Base-by-base conservation (phyloP, 228 moss, liverwort and hornwort species). In the Sphagnum fallax region DNA sequence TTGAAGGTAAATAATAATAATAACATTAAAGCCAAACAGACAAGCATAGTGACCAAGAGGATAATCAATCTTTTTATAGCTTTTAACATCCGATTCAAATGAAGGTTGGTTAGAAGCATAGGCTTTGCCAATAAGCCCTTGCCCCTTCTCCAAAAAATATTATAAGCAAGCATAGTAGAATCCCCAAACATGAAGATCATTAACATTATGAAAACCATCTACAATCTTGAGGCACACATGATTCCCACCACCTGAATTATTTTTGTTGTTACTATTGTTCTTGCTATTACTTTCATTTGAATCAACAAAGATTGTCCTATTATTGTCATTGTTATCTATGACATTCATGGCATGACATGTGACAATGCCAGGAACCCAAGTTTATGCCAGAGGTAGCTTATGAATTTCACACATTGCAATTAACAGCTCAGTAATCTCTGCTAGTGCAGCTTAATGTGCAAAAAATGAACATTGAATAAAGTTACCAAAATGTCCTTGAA, bases 371-470 rank as follows among this genome's bases (percentile, higher is more conserved):
- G 81, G 85, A 13, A 85, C 71, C 85, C 85, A 85, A 15, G 79
- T 81, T 62, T 85, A 78, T n/a, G 85, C 85, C 76, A 85, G 52
- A 5, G 81, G 81, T 47, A 85, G 64, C 50, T 81, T 81, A 68
- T 85, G 85, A 14, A 76, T 85, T 68, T 85, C 85, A 65, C 81
- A 81, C 5, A 81, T 81, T 50, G 80, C 81, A 16, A 76, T 76
- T 69, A 81, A 61, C 13, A 85, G 76, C 69, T 85, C 81, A 62
- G 71, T 61, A 47, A 81, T 85, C 69, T 85, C 81, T 1, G 66
- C 71, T 67, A 79, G 16, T 5, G 85, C 76, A 52, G 70, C 73
- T 47, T 76, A 76, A 49, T 79, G 81, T 61, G 78, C 85, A 32
- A 32, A 32, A 32, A 32, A 32, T 32, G 32, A 32, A 3, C 2